Base-by-base conservation (phyloP, 2,329 filamentous ascomycete species). In the Verticillium zaregamsianum region DNA sequence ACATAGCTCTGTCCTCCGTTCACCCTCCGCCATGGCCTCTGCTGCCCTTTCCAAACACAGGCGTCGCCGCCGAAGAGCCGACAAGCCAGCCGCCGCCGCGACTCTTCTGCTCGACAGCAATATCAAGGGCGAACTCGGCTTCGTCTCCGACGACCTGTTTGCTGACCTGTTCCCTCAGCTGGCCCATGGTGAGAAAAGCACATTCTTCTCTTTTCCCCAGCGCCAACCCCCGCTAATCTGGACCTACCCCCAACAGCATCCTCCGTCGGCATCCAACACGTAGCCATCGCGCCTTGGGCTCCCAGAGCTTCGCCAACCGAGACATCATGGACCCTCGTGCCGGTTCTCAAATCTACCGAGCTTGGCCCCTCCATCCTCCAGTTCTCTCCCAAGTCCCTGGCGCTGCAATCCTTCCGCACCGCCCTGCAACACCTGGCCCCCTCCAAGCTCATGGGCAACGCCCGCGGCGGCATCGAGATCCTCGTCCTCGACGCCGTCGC, bases 91-190 rank as follows among this genome's bases (percentile, higher is more conserved):
- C 54, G 82, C 96, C 62, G 84, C 91, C 62, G 93, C 92, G 61
- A 88, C 90, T 62, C 82, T 98, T 58, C 84, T 96, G 40, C 86
- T 97, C 61, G 93, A 97, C 75, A 90, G 93, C 72, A 57, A 64
- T 25, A 82, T 96, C 69, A 91, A 90, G 76, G 92, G 91, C 59
- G 92, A 97, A 72, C 84, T 93, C 64, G 95, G 93, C 65, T 85
- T 95, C 66, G 77, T 98, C 59, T 97, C 94, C 14, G 89, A 92
- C 69, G 92, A 97, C 74, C 82, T 99, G 59, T 92, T 93, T 70
- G 81, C 84, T 56, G 90, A 96, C 71, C 83, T 98, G 59, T 93
- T 96, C 77, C 88, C 91, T 65, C 79, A 86, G 68, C 70, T 83
- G 68, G 76, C 77, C 67, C 69, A 80, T 71, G 74, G 84, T 87